phyloP scores from a whole-genome alignment of 345 rosid species.

The Luvunga scandens region DNA sequence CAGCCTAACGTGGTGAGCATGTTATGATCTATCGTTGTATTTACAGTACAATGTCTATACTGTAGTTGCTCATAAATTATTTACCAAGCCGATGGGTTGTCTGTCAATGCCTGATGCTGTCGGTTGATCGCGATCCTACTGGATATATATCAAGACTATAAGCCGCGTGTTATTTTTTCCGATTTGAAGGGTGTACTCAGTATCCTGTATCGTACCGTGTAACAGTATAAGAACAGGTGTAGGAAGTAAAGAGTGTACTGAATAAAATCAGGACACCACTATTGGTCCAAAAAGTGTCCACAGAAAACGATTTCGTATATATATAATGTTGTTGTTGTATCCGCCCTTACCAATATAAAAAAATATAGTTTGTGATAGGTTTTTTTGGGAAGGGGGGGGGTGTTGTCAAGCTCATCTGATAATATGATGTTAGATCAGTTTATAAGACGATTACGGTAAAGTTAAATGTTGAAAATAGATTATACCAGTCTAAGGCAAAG shows the following conservation, averaged over 20 bases:
- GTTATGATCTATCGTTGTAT: no score
- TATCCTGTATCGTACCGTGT: neutral
- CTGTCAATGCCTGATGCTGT: constrained; percentile 37
- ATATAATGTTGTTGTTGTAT: neutral
- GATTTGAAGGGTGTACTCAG: neutral
- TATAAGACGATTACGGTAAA: no score
- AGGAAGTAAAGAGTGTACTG: neutral
- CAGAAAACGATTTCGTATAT: no score
- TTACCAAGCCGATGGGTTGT: constrained; percentile 34
- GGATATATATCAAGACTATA: no score
- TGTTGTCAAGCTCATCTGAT: neutral
- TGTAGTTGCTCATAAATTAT: neutral
- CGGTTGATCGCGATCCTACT: neutral
- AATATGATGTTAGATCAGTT: no score
- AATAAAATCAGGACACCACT: neutral
- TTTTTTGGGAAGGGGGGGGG: no score
- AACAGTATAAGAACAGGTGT: no score
- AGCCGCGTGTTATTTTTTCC: neutral
- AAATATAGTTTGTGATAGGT: no score
- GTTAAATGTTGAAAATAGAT: neutral
- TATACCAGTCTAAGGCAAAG: neutral
- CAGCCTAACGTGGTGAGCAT: constrained; percentile 57
- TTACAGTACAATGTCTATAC: no score
- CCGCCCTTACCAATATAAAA: neutral
- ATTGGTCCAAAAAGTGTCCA: no score